Evolutionary conservation across 306 rosid species (phyloP).

Genomic region (Psophocarpus tetragonolobus): DNA sequence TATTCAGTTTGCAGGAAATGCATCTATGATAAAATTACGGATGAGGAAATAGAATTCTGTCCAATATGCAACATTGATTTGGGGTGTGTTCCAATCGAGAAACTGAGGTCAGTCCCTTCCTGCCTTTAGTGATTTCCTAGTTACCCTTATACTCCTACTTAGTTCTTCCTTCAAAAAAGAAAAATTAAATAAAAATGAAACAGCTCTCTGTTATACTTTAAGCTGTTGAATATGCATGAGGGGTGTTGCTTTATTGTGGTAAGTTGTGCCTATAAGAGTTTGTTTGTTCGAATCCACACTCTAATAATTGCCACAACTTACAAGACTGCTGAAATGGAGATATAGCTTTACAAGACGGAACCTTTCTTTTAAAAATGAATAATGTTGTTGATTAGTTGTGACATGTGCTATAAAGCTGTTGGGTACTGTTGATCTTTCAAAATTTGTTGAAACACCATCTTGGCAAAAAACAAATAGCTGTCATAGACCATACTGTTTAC

Average conservation of each 20-base stretch:
- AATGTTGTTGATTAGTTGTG: slow-evolving; percentile 7
- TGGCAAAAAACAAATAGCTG: background rate
- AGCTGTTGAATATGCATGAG: slow-evolving; percentile 2
- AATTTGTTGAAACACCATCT: slow-evolving; percentile 17
- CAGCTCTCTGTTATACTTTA: background rate
- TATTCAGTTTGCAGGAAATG: slow-evolving; percentile 96
- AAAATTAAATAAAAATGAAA: background rate
- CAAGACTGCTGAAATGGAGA: slow-evolving; percentile 16
- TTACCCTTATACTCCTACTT: background rate
- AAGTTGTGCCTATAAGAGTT: background rate
- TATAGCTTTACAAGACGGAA: background rate
- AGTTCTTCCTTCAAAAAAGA: background rate
- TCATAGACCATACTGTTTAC: background rate
- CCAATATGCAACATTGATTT: slow-evolving; percentile 80
- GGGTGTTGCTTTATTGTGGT: slow-evolving; percentile 21
- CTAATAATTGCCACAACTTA: background rate
- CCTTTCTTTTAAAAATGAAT: background rate
- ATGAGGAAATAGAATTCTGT: slow-evolving; percentile 82
- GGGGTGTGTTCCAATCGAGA: slow-evolving; percentile 82
- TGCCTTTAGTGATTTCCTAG: slow-evolving; percentile 6
- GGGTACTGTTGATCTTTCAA: slow-evolving; percentile 4
- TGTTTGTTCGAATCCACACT: background rate
- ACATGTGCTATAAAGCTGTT: slow-evolving; percentile 7
- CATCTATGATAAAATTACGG: slow-evolving; percentile 69
- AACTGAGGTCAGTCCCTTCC: slow-evolving; percentile 64